Base-by-base conservation (phyloP, 108 stramenopile genomes). In the Conticribra weissflogii region DNA sequence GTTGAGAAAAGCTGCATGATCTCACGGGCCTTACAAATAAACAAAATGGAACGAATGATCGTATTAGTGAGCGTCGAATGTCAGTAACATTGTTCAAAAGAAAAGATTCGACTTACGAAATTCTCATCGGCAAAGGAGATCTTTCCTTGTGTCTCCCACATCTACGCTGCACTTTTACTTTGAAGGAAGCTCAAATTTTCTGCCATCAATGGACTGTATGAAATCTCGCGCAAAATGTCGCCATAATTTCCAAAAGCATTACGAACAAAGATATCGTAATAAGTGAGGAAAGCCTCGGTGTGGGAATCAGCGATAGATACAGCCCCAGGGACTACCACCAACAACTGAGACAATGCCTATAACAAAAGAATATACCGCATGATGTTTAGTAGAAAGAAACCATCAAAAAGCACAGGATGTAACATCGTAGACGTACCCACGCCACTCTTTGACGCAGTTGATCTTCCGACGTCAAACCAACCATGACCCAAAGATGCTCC, bases 1-100 rank as follows among this genome's bases (percentile, higher is more conserved):
- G 82, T 82, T n/a, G 71, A 59, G 49, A 89, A 86, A 5, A 89
- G 75, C 59, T 88, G 85, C 81, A 88, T 82, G 29, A 88, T 61
- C 50, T 88, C 88, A 18, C 84, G 31, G 2, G 84, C 76, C 36
- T 41, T 12, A 41, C 70, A 61, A 81, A 34, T 84, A 79, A 50
- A 70, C 54, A 47, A 55, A 44, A 29, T 34, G 24, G 47, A 9
- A 54, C 25, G 18, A 15, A 56, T 19, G 29, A 31, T 18, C n/a
- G n/a, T n/a, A n/a, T n/a, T n/a, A n/a, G 30, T 48, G 57, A 28
- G 4, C 5, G 44, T 24, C 5, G 19, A 3, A 0, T 34, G 19
- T 24, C 45, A 31, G 29, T 29, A 32, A 27, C 30, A 47, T 59
- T 58, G 4, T 21, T 15, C 61, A 14, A 25, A 63, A 28, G 15